Evolutionary conservation across 1,284 basidiomycete genomes (phyloP).

Genomic region (Ceratobasidium sp.): DNA sequence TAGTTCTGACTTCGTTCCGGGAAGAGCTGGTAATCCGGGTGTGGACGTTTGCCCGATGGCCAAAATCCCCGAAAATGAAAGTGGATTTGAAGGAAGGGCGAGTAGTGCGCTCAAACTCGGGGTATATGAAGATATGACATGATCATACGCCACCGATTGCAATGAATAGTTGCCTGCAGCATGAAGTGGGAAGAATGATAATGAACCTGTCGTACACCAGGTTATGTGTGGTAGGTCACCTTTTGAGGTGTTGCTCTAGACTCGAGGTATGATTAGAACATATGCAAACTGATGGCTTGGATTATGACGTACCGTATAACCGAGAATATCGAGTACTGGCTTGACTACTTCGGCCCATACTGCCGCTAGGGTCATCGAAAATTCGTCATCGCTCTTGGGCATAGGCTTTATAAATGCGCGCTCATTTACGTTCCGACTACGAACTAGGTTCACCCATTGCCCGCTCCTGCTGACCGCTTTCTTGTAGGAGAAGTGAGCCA

Average conservation of each 20-base stretch:
- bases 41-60: neutral
- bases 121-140: slow-evolving; percentile 50
- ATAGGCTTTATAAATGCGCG: neutral
- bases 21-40: neutral
- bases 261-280: neutral
- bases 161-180: slow-evolving; percentile 50
- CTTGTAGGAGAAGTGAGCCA: neutral
- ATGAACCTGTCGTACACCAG: slow-evolving; percentile 54
- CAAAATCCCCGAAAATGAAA: neutral
- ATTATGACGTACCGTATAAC: slow-evolving; percentile 11
- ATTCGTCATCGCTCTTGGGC: neutral
- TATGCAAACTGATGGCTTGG: neutral
- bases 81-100: neutral
- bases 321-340: slow-evolving; percentile 27
- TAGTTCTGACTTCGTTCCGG: neutral
- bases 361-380: slow-evolving; percentile 10
- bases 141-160: slow-evolving; percentile 43
- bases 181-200: slow-evolving; percentile 54
- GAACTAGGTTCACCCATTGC: neutral
- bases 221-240: slow-evolving; percentile 48
- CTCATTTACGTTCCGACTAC: neutral
- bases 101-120: slow-evolving; percentile 45
- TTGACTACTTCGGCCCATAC: slow-evolving; percentile 41
- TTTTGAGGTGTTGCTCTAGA: neutral
- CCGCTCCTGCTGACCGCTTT: neutral